Percentiles rank a stretch among this genome's conserved stretches.
These are phyloP conservation scores for Citrullus mucosospermus DNA, from an alignment of 306 rosid species.

Conservation along the genomic window DNA sequence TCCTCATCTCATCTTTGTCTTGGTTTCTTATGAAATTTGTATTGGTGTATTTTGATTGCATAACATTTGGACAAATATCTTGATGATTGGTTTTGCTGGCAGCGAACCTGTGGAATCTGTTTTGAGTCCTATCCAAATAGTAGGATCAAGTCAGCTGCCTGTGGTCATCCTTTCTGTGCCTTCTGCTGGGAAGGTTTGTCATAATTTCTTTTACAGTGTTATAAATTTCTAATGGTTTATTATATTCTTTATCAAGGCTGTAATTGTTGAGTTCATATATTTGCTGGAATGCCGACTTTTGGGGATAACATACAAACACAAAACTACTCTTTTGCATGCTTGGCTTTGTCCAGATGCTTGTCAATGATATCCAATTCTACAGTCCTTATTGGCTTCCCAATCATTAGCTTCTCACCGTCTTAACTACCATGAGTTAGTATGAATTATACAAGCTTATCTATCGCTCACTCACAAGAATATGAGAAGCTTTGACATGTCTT, in stretches of 20 bases:
- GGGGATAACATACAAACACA: background rate
- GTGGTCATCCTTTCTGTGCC: constrained; percentile 72
- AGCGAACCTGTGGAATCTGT: constrained; percentile 68
- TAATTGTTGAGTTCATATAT: background rate
- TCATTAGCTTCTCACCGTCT: background rate
- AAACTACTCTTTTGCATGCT: background rate
- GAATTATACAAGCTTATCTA: background rate
- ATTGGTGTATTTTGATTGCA: background rate
- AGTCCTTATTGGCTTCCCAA: background rate
- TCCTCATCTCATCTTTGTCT: background rate
- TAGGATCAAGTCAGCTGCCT: constrained; percentile 39
- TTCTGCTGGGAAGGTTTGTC: constrained; percentile 48
- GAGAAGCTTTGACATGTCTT: background rate
- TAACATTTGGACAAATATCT: background rate
- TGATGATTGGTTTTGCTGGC: constrained; percentile 1
- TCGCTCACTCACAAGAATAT: background rate
- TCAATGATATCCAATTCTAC: background rate
- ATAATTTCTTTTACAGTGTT: background rate
- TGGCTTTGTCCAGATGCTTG: background rate
- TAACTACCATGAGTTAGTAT: background rate
- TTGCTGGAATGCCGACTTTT: background rate
- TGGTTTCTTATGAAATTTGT: background rate
- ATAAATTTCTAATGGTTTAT: background rate
- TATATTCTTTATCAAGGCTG: background rate
- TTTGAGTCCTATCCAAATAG: constrained; percentile 39